Base-by-base conservation (phyloP, 2,329 filamentous ascomycete genomes). In the Shiraia sp. region DNA sequence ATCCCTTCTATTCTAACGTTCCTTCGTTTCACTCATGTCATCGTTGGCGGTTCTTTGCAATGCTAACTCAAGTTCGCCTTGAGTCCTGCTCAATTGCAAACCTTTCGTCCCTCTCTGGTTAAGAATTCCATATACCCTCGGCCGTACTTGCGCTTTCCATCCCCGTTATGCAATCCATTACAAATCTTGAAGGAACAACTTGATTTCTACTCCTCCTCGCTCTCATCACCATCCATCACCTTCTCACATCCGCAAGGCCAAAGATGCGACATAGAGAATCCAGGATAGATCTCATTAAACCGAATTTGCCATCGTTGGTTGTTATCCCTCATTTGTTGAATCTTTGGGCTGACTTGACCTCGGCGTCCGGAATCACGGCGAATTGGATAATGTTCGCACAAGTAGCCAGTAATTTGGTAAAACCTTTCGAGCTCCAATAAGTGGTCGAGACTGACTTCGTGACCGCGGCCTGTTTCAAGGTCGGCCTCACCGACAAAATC, bases 241-340 rank as follows among this genome's bases (percentile, higher is more conserved):
- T 46, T 46, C 31, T 43, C 42, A 37, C 61, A 65, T 2, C 61
- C 59, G 40, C 61, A 65, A 7, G 51, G 48, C 60, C 60, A 65
- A 10, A 56, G 34, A 23, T 51, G 36, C 2, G 15, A 35, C 3
- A 50, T 24, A 1, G 10, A 8, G 23, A 44, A 36, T 1, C 61
- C 59, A 7, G 46, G 49, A 24, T 61, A 65, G 36, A 51, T 60
- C 2, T 47, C 10, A 13, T 25, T 25, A 19, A 59, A 60, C 7
- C 25, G 17, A 3, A 2, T 10, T 23, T 53, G 53, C 45, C 51
- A 57, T 6, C 6, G 10, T 32, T 54, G 55, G n/a, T 39, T 31
- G 6, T 39, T 15, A 3, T 42, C 14, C 32, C 46, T 30, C 2
- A 26, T 22, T 10, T 36, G 14, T 30, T 32, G 31, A 1, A 30